Base-by-base conservation (phyloP, 106 monocot genomes). In the Chionographis japonica region DNA sequence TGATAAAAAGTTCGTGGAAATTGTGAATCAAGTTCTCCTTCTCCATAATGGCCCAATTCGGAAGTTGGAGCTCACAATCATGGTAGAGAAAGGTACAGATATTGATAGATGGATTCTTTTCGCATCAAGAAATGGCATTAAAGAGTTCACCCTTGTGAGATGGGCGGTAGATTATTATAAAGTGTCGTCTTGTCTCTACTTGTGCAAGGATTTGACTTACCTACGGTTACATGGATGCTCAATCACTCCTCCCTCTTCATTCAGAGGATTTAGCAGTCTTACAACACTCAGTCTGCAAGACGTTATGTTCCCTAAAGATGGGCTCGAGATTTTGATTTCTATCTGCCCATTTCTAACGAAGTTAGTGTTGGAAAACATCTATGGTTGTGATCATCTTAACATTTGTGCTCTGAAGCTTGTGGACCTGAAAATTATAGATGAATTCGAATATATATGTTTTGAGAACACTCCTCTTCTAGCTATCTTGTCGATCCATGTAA, bases 81-180 rank as follows among this genome's bases (percentile, higher is more conserved):
- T 0, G 15, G 5, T 63, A 63, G 41, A 15, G 16, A 40, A 3
- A 4, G 3, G 16, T 12, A 40, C 6, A n/a, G 63, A 37, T 18
- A 46, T 63, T 9, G 63, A 63, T n/a, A 16, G 63, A 63, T 63
- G 63, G 63, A 43, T 49, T 7, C 2, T 15, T 7, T 63, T n/a
- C 42, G 40, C 42, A 49, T 63, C 63, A 13, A 63, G 43, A 63
- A 14, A 63, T 42, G 63, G 63, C 41, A 43, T 63, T 9, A 43
- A 40, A 40, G 63, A 63, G 16, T 43, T 63, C 40, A 63, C 14
- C 63, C 63, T 63, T 40, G 14, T 41, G 2, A 63, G 2, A 46
- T 46, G 6, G 16, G 16, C 15, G 14, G 37, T 39, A 13, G 39
- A 12, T 15, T 4, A 9, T 8, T 63, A 63, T 63, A 63, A 13